These are phyloP conservation scores for Cajanus cajan DNA, from an alignment of 306 rosid genomes.

Conservation along the genomic window DNA sequence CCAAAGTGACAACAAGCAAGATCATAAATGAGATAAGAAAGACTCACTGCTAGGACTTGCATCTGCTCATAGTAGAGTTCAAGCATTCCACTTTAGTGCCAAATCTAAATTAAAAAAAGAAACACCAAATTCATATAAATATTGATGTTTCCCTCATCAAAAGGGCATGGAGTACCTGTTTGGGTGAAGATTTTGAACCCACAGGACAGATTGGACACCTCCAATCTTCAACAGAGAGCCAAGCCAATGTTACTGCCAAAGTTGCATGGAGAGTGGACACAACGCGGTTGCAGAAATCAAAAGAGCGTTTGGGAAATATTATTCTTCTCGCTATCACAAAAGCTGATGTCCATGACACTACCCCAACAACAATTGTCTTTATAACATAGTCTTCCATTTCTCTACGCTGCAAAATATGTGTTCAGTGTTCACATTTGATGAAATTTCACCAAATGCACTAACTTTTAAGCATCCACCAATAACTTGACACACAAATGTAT, in stretches of 20 bases:
- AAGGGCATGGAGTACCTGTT: slow-evolving; percentile 46
- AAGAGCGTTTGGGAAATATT: slow-evolving; percentile 47
- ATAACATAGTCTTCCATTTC: slow-evolving; percentile 47
- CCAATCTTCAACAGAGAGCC: slow-evolving; percentile 68
- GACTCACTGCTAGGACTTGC: slow-evolving; percentile 58
- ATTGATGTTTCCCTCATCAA: background rate
- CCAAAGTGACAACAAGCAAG: slow-evolving; percentile 66
- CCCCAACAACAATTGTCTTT: slow-evolving; percentile 50
- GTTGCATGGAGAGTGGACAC: slow-evolving; percentile 72
- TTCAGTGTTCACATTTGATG: slow-evolving; percentile 8
- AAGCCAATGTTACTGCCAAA: slow-evolving; percentile 63
- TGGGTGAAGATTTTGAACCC: slow-evolving; percentile 55
- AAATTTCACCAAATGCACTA: background rate
- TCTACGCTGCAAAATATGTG: slow-evolving; percentile 17
- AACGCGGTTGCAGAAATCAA: slow-evolving; percentile 65
- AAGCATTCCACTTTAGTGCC: slow-evolving; percentile 18
- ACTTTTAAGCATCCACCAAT: background rate
- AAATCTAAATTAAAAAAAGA: background rate
- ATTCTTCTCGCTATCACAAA: slow-evolving; percentile 50
- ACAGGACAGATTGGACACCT: slow-evolving; percentile 66
- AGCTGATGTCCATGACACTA: slow-evolving; percentile 64
- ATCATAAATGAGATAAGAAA: slow-evolving; percentile 80
- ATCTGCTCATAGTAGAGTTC: slow-evolving; percentile 44
- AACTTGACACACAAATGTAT: background rate
- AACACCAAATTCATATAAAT: background rate